These are phyloP conservation scores for Claviceps humidiphila DNA, from an alignment of 2,329 filamentous ascomycete species.

Conservation along the genomic window DNA sequence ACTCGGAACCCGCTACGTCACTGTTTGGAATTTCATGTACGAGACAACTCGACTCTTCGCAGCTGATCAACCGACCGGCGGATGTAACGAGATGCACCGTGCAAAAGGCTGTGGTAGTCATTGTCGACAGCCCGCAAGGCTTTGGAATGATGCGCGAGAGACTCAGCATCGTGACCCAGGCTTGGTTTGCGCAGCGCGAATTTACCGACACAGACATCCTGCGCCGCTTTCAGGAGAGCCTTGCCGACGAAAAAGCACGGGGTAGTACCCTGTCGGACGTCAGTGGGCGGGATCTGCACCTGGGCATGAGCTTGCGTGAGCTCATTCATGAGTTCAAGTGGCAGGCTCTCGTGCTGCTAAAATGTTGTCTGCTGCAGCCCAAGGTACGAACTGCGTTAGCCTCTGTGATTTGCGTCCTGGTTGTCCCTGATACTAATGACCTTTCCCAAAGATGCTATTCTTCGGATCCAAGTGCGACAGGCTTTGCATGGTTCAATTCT, in stretches of 20 bases:
- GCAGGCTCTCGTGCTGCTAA: slow-evolving; percentile 87
- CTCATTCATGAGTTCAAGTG: slow-evolving; percentile 89
- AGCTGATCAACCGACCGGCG: slow-evolving; percentile 62
- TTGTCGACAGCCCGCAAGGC: slow-evolving; percentile 77
- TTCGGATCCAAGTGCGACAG: slow-evolving; percentile 94
- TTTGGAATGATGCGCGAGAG: slow-evolving; percentile 88
- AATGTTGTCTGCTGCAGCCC: slow-evolving; percentile 83
- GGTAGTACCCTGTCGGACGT: slow-evolving; percentile 44
- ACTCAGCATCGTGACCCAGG: slow-evolving; percentile 77
- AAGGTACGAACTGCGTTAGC: slow-evolving; percentile 50
- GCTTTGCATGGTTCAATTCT: slow-evolving; percentile 97
- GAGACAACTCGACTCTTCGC: slow-evolving; percentile 70
- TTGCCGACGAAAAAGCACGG: slow-evolving; percentile 52
- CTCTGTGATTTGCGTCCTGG: background rate
- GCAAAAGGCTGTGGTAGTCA: slow-evolving; percentile 93
- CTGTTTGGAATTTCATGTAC: slow-evolving; percentile 96
- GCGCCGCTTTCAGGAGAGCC: slow-evolving; percentile 77
- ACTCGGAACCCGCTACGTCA: slow-evolving; percentile 51
- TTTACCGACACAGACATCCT: slow-evolving; percentile 88
- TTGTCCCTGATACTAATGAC: slow-evolving; percentile 1
- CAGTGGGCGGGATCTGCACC: slow-evolving; percentile 69
- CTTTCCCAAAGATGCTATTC: slow-evolving; percentile 68
- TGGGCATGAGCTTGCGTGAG: slow-evolving; percentile 79
- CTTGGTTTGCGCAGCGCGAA: slow-evolving; percentile 92
- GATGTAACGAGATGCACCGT: slow-evolving; percentile 97